Base-by-base conservation (phyloP, 768 basidiomycete genomes). In the Phanerodontia chrysosporium region DNA sequence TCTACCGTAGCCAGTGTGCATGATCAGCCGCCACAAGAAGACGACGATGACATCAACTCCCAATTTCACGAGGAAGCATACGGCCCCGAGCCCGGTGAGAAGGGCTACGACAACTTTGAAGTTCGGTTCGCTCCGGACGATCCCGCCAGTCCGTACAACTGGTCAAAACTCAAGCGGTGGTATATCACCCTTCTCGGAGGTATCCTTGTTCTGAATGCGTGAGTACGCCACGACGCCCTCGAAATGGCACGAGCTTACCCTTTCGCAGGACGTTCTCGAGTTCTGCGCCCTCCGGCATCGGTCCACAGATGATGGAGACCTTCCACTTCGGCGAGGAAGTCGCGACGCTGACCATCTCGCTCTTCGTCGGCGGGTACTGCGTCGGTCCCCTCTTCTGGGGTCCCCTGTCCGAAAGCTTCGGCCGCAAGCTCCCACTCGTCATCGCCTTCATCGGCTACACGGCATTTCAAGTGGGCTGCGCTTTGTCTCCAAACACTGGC, bases 291-390 rank as follows among this genome's bases (percentile, higher is more conserved):
- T 75, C 82, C 27, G 78, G 80, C 5, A 74, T 84, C 57, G 70
- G 80, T 29, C 67, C 71, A 1, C 65, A 75, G 18, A 65, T 88
- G 36, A 74, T 74, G 61, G 57, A 74, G 8, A 69, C 81, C 32
- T 85, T 85, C 60, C 62, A 72, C 10, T 75, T 87, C 66, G 77
- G 79, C 5, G 21, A 71, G 29, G 83, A 81, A 66, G 75, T 84
- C 25, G 83, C 74, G 5, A 78, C 75, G 9, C 74, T 87, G 49
- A 80, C 79, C 0, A 76, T 87, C 30, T 80, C 86, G 1, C 75
- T 88, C 3, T 88, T 87, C 67, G 79, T 88, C 14, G 77, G 76
- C n/a, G 86, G 86, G n/a, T 87, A 85, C 64, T 83, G 80, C 60
- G 75, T 86, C 22, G 86, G 86, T 0, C 85, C 85, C 2, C 68